Evolutionary conservation across 352 stramenopile species (phyloP).

Genomic region (Phytophthora crassamura): DNA sequence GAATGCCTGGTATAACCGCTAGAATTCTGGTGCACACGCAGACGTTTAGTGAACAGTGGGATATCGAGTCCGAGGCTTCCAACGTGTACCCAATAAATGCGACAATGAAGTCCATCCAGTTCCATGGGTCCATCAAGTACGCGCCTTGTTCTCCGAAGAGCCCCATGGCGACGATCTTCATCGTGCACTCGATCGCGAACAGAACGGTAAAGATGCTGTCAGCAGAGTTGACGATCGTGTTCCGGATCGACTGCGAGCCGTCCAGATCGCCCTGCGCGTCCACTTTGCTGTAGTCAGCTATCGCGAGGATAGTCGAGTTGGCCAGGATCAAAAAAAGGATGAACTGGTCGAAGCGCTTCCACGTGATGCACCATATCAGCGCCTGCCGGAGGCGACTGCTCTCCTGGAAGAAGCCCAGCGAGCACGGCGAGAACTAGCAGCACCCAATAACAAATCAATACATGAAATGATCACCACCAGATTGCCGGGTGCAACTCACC

Average conservation of each 20-base stretch:
- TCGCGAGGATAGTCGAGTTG: conserved; percentile 83
- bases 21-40: conserved; percentile 47
- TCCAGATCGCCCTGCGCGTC: conserved; percentile 50
- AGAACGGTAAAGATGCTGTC: conserved; percentile 65
- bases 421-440: conserved; percentile 63
- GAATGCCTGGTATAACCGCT: conserved; percentile 67
- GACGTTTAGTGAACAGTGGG: not conserved
- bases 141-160: conserved; percentile 66
- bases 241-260: conserved; percentile 46
- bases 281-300: conserved; percentile 80
- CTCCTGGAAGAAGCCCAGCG: conserved; percentile 57
- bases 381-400: conserved; percentile 57
- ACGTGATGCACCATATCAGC: conserved; percentile 75
- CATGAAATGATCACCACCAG: not conserved
- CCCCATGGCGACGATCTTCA: conserved; percentile 92
- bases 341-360: conserved; percentile 82
- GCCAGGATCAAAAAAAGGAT: conserved; percentile 86
- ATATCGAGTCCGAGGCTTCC: not conserved
- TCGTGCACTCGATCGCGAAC: conserved; percentile 88
- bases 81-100: conserved; percentile 78
- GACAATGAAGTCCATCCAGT: conserved; percentile 92
- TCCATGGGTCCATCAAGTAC: conserved; percentile 92
- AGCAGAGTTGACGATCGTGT: conserved; percentile 65
- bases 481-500: conserved; percentile 26
- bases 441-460: not conserved